Conservation (phyloP, 176 grass and related monocot species). For the Bonia amplexicaulis region DNA sequence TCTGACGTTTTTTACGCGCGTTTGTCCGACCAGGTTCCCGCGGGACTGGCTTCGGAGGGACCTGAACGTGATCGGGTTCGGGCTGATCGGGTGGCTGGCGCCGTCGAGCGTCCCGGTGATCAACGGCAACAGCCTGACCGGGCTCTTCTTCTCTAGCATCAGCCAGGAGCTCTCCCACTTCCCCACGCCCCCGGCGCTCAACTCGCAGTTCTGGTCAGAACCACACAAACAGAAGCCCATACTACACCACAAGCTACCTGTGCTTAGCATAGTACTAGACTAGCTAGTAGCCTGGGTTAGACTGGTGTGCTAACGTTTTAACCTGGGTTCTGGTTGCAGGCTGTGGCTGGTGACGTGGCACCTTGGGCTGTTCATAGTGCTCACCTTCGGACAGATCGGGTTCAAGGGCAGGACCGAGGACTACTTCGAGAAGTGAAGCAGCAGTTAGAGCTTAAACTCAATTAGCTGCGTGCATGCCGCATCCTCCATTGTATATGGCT, state of each 20-base stretch:
- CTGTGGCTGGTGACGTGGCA: slow-evolving; percentile 93
- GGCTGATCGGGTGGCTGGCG: slow-evolving; percentile 84
- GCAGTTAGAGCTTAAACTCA: neutral
- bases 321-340: slow-evolving; percentile 32
- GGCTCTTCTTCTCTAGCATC: slow-evolving; percentile 96
- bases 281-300: neutral
- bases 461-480: neutral
- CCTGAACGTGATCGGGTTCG: slow-evolving; percentile 91
- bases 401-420: slow-evolving; percentile 96
- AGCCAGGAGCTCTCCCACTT: slow-evolving; percentile 86
- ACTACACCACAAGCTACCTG: neutral
- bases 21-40: slow-evolving; percentile 42
- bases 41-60: slow-evolving; percentile 88
- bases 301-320: neutral
- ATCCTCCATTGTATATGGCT: slow-evolving; percentile 31
- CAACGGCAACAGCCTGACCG: slow-evolving; percentile 86
- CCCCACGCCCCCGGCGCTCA: slow-evolving; percentile 66
- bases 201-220: slow-evolving; percentile 74
- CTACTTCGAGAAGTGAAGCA: slow-evolving; percentile 63
- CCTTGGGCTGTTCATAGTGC: slow-evolving; percentile 74
- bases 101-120: slow-evolving; percentile 86
- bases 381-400: slow-evolving; percentile 96
- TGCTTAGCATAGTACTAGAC: neutral
- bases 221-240: neutral
- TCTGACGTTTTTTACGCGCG: neutral